Evolutionary conservation across 2,329 filamentous ascomycete species (phyloP).

Genomic region (Penicillium occitanis): DNA sequence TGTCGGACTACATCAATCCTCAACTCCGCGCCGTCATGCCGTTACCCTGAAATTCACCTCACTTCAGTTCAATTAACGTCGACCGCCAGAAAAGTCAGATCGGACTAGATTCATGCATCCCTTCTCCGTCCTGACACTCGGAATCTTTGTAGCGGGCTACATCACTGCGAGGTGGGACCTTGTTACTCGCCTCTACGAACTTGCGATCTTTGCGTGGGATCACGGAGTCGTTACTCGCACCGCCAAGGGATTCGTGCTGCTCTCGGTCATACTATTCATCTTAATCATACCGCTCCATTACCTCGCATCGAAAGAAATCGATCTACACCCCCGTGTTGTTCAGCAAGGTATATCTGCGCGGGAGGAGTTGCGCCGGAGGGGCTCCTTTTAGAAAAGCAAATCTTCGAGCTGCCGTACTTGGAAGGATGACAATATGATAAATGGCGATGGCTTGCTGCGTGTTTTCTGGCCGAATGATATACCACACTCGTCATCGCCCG

Average conservation of each 20-base stretch:
- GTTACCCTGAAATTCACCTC: conserved; percentile 11
- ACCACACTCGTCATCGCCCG: conserved; percentile 67
- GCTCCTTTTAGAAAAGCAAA: conserved; percentile 72
- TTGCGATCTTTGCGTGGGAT: conserved; percentile 96
- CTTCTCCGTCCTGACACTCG: conserved; percentile 91
- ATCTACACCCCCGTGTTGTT: conserved; percentile 78
- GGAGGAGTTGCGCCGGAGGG: conserved; percentile 89
- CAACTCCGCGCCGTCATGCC: background rate
- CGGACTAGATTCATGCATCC: conserved; percentile 73
- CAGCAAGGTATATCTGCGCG: conserved; percentile 85
- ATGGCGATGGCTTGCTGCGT: conserved; percentile 83
- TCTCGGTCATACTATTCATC: conserved; percentile 81
- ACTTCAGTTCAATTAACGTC: background rate
- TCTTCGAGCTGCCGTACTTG: conserved; percentile 9
- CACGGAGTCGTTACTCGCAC: conserved; percentile 93
- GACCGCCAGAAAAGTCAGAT: conserved; percentile 24
- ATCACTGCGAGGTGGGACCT: conserved; percentile 99
- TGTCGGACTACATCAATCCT: conserved; percentile 1
- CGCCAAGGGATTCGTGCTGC: conserved; percentile 76
- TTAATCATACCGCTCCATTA: conserved; percentile 81
- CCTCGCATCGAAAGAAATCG: conserved; percentile 76
- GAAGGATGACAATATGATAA: conserved; percentile 62
- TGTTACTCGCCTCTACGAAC: conserved; percentile 92
- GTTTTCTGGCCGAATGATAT: conserved; percentile 97
- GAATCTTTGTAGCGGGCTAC: conserved; percentile 99